These are phyloP conservation scores for Paracorniculantispora psalliotae DNA, from an alignment of 2,329 filamentous ascomycete species.

Conservation along the genomic window DNA sequence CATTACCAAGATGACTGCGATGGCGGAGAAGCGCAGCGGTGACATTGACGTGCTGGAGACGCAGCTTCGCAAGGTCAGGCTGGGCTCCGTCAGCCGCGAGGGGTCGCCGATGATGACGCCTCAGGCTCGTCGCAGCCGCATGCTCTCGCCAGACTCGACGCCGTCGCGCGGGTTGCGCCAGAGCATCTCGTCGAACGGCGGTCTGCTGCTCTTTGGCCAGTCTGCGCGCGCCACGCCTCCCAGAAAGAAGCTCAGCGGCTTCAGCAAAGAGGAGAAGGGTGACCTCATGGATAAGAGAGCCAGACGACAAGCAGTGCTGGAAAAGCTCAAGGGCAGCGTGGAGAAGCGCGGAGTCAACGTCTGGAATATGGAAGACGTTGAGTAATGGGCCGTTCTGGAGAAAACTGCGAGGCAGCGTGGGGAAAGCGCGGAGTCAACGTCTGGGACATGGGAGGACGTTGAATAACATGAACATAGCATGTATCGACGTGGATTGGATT, in stretches of 20 bases:
- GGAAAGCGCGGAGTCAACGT: slow-evolving; percentile 47
- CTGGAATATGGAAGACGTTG: slow-evolving; percentile 45
- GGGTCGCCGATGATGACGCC: slow-evolving; percentile 38
- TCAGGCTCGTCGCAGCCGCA: slow-evolving; percentile 31
- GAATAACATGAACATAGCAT: slow-evolving; percentile 29
- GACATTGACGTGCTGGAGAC: slow-evolving; percentile 88
- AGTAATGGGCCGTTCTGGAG: slow-evolving; percentile 44
- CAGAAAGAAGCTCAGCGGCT: slow-evolving; percentile 58
- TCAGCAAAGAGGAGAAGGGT: slow-evolving; percentile 54
- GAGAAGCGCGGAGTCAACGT: slow-evolving; percentile 46
- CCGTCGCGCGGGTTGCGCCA: slow-evolving; percentile 38
- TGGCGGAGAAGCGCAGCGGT: slow-evolving; percentile 85
- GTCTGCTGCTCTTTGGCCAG: slow-evolving; percentile 38
- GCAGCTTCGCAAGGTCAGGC: slow-evolving; percentile 70
- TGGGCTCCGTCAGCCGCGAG: slow-evolving; percentile 42
- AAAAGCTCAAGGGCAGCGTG: slow-evolving; percentile 45
- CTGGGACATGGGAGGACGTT: slow-evolving; percentile 44
- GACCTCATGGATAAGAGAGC: slow-evolving; percentile 49
- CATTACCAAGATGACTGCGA: slow-evolving; percentile 84
- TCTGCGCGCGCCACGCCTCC: slow-evolving; percentile 41
- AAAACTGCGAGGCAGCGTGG: slow-evolving; percentile 45
- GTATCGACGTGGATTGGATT: slow-evolving; percentile 15
- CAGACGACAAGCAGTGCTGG: slow-evolving; percentile 48
- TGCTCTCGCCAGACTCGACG: slow-evolving; percentile 41
- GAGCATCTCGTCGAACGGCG: slow-evolving; percentile 27